Percentiles rank a stretch among this genome's conserved stretches.
Conservation (phyloP, 805 yeast genomes). For the Starmera quercuum region DNA sequence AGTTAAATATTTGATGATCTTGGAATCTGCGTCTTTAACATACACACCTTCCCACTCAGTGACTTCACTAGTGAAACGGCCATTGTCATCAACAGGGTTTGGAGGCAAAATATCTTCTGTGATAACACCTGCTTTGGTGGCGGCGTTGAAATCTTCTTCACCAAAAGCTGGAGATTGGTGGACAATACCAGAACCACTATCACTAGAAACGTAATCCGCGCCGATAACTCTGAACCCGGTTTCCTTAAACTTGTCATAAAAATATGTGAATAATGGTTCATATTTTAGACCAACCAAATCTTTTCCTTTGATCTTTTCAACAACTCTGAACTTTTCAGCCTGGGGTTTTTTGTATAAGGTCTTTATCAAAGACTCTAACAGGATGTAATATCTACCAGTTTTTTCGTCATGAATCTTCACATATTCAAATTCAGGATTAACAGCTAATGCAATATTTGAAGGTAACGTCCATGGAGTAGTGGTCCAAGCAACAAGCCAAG, state of each 20-base stretch:
- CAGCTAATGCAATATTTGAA: conserved; percentile 86
- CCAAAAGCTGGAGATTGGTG: conserved; percentile 99
- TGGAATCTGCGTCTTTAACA: conserved; percentile 93
- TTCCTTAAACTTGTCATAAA: conserved; percentile 65
- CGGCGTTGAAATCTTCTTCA: conserved; percentile 92
- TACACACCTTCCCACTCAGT: conserved; percentile 71
- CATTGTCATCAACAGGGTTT: conserved; percentile 91
- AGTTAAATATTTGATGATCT: conserved; percentile 78
- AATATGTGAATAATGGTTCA: conserved; percentile 78
- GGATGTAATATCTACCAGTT: conserved; percentile 69
- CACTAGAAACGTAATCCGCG: conserved; percentile 82
- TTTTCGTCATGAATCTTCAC: conserved; percentile 89
- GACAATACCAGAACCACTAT: conserved; percentile 98
- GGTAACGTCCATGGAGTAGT: conserved; percentile 99
- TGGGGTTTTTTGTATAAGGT: conserved; percentile 92
- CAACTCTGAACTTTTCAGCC: conserved; percentile 76
- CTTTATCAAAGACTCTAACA: conserved; percentile 76
- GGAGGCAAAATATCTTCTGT: conserved; percentile 68
- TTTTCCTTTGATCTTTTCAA: conserved; percentile 73
- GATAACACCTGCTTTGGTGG: conserved; percentile 70
- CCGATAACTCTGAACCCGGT: conserved; percentile 76
- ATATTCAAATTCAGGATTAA: conserved; percentile 85
- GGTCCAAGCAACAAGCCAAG: conserved; percentile 93
- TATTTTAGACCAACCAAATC: conserved; percentile 76
- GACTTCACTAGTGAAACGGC: conserved; percentile 73